Conservation (phyloP, 257 asterid genomes). For the Sherardia arvensis region DNA sequence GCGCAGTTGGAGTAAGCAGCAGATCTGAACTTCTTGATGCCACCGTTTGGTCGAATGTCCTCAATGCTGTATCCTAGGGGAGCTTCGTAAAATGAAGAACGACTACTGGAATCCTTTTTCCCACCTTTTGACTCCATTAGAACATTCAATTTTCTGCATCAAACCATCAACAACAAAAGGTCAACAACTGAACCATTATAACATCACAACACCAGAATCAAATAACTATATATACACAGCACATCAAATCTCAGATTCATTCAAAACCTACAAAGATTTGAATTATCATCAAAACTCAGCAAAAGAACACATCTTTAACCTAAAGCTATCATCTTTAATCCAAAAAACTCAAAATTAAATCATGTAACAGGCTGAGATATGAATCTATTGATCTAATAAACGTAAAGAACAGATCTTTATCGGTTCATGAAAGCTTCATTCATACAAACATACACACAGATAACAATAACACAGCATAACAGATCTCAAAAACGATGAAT, state of each 20-base stretch:
- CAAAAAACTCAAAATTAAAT: no score
- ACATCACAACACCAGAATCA: not conserved
- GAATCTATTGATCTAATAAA: no score
- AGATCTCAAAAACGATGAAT: not conserved
- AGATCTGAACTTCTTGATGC: constrained; percentile 89
- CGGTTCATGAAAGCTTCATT: not conserved
- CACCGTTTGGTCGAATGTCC: constrained; percentile 93
- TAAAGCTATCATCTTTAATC: no score
- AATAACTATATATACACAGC: no score
- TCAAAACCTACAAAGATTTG: no score
- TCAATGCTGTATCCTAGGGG: constrained; percentile 93
- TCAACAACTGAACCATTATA: not conserved
- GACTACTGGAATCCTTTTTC: constrained; percentile 78
- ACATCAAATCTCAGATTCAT: no score
- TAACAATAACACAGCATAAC: no score
- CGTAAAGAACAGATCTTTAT: no score
- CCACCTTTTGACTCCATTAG: constrained; percentile 95
- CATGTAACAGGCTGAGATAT: no score
- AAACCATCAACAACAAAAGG: not conserved
- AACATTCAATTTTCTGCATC: constrained; percentile 41
- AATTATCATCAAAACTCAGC: no score
- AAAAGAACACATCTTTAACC: no score
- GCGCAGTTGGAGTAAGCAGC: constrained; percentile 99
- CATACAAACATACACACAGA: not conserved
- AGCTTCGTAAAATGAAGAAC: constrained; percentile 69